phyloP scores from a whole-genome alignment of 768 basidiomycete genomes.

The Cyclocybe aegerita region DNA sequence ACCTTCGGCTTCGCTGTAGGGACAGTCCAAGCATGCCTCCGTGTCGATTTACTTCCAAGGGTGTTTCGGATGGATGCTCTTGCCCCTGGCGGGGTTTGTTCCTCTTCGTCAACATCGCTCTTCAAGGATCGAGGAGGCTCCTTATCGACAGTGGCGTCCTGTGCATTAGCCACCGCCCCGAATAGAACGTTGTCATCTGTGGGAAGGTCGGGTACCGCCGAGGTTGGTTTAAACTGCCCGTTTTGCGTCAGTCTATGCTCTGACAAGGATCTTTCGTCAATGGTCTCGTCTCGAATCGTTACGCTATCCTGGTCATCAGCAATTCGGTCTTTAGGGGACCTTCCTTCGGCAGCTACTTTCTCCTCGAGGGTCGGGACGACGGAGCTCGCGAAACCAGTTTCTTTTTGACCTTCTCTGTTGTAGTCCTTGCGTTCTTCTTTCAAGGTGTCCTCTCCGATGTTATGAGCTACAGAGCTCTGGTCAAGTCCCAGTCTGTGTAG shows the following conservation, averaged over 20 bases:
- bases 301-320: constrained; percentile 4
- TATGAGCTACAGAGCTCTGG: constrained; percentile 35
- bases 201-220: constrained; percentile 27
- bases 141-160: constrained; percentile 38
- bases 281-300: constrained; percentile 1
- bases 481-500: constrained; percentile 45
- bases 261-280: constrained; percentile 5
- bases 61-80: constrained; percentile 56
- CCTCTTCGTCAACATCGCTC: constrained; percentile 42
- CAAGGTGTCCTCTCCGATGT: constrained; percentile 39
- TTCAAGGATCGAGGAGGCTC: constrained; percentile 47
- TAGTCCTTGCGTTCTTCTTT: constrained; percentile 53
- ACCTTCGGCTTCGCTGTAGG: constrained; percentile 70
- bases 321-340: constrained; percentile 33
- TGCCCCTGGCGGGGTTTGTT: constrained; percentile 47
- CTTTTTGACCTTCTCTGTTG: constrained; percentile 48
- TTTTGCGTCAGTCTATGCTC: constrained; percentile 3
- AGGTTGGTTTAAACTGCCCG: constrained; percentile 4
- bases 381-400: constrained; percentile 58
- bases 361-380: constrained; percentile 73
- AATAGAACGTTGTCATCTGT: constrained; percentile 43
- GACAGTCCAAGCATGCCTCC: constrained; percentile 55
- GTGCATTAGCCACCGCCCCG: constrained; percentile 57
- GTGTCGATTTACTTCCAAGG: constrained; percentile 47
- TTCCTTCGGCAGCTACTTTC: constrained; percentile 52